A percentile compares a stretch with the other conserved stretches of the same genome.
Conservation (phyloP, 495 filamentous ascomycete genomes). For the Neurospora intermedia region DNA sequence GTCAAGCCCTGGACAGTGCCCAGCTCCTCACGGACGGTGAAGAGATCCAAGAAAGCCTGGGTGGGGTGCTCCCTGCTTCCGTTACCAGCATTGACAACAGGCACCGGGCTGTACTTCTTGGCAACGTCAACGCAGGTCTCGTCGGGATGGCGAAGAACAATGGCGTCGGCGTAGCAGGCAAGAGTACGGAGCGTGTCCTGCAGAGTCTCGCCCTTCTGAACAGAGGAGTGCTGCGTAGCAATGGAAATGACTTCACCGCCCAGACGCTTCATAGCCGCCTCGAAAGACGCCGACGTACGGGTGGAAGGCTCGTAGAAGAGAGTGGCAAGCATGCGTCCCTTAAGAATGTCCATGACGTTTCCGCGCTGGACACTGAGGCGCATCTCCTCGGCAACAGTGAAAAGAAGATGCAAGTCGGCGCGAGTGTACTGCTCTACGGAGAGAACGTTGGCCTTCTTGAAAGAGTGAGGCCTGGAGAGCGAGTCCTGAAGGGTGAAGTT, state of each 20-base stretch:
- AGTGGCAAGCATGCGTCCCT: constrained; percentile 72
- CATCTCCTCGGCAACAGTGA: constrained; percentile 96
- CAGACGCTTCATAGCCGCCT: constrained; percentile 94
- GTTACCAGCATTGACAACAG: constrained; percentile 95
- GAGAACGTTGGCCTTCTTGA: constrained; percentile 77
- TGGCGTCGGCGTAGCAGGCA: constrained; percentile 85
- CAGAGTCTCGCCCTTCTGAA: constrained; percentile 85
- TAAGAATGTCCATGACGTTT: constrained; percentile 77
- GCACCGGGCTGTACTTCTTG: constrained; percentile 74
- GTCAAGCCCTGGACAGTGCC: constrained; percentile 88
- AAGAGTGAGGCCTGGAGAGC: constrained; percentile 61
- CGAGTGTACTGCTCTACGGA: constrained; percentile 84
- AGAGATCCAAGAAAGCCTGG: constrained; percentile 96
- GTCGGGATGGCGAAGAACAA: constrained; percentile 86
- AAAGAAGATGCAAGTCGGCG: constrained; percentile 79
- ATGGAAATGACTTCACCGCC: constrained; percentile 75
- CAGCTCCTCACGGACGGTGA: constrained; percentile 95
- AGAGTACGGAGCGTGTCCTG: constrained; percentile 91
- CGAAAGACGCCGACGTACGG: constrained; percentile 90
- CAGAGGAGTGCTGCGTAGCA: constrained; percentile 67
- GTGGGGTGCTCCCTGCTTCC: constrained; percentile 92
- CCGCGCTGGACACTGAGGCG: constrained; percentile 82
- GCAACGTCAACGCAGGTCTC: constrained; percentile 67
- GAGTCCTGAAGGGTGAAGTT: constrained; percentile 49
- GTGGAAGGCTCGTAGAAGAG: constrained; percentile 98